A percentile compares a stretch with the other conserved stretches of the same genome.
These are phyloP conservation scores for Cadophora sp. DNA, from an alignment of 2,329 filamentous ascomycete genomes.

Conservation along the genomic window DNA sequence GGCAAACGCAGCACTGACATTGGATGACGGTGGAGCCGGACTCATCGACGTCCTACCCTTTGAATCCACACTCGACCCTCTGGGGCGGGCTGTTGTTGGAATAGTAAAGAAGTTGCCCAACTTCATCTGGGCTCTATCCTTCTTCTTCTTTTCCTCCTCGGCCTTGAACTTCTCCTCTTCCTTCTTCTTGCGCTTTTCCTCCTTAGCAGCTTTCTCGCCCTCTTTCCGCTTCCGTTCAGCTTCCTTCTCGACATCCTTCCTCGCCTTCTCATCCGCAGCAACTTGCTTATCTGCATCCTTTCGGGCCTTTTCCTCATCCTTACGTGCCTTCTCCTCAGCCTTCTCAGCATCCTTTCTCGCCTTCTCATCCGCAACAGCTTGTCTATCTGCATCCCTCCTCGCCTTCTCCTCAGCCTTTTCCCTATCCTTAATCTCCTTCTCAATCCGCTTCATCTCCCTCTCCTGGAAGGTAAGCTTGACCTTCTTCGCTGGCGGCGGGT, in stretches of 20 bases:
- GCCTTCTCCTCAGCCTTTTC: constrained; percentile 44
- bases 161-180: constrained; percentile 51
- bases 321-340: constrained; percentile 42
- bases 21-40: constrained; percentile 36
- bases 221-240: constrained; percentile 20
- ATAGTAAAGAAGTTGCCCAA: constrained; percentile 41
- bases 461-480: constrained; percentile 40
- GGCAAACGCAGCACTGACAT: constrained; percentile 21
- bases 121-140: constrained; percentile 54
- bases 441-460: constrained; percentile 48
- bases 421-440: constrained; percentile 42
- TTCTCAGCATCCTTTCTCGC: constrained; percentile 44
- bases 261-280: constrained; percentile 36
- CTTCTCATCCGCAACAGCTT: constrained; percentile 44
- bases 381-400: constrained; percentile 45
- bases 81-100: constrained; percentile 24
- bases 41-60: constrained; percentile 37
- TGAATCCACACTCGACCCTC: constrained; percentile 35
- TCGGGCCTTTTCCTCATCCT: constrained; percentile 30
- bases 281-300: constrained; percentile 27
- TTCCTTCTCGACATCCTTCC: constrained; percentile 47
- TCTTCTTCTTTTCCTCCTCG: constrained; percentile 54
- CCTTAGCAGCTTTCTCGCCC: constrained; percentile 45
- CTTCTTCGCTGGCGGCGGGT: constrained; percentile 39
- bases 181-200: constrained; percentile 43